Evolutionary conservation across 1,284 basidiomycete genomes (phyloP).

Genomic region (Moesziomyces globuligerus): DNA sequence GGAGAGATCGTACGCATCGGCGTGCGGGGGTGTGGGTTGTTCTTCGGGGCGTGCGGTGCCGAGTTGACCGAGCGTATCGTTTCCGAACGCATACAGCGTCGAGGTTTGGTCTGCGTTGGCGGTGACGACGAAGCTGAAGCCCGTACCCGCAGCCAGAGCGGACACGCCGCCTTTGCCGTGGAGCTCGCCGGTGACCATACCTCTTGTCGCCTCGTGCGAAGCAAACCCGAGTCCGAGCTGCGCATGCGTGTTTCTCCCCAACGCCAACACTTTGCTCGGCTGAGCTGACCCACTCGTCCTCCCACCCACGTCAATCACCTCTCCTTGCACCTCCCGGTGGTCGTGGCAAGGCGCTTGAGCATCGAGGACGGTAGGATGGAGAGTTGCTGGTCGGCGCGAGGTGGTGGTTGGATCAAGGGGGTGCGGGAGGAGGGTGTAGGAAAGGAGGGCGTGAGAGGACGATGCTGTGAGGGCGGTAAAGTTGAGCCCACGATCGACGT

Average conservation of each 20-base stretch:
- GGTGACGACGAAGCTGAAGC: conserved; percentile 28
- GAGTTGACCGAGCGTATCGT: conserved; percentile 37
- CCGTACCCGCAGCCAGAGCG: conserved; percentile 7
- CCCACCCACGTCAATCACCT: conserved; percentile 6
- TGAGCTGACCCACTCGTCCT: background rate
- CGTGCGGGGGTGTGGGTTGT: background rate
- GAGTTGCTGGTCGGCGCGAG: background rate
- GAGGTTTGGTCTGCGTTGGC: background rate
- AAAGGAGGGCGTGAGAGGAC: conserved; percentile 5
- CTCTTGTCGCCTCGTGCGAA: conserved; percentile 38
- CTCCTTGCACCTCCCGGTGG: background rate
- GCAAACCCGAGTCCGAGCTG: conserved; percentile 41
- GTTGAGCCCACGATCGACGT: conserved; percentile 26
- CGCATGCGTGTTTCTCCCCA: conserved; percentile 39
- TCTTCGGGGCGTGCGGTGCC: background rate
- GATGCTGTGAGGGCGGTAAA: background rate
- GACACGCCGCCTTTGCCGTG: conserved; percentile 8
- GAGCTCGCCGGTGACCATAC: conserved; percentile 26
- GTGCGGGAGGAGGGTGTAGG: conserved; percentile 13
- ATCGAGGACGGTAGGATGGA: no score
- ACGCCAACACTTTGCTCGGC: conserved; percentile 23
- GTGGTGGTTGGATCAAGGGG: background rate
- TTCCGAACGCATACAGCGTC: conserved; percentile 20
- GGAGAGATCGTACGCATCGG: conserved; percentile 31
- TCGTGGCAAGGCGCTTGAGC: no score